These are phyloP conservation scores for Auriculariales sp. DNA, from an alignment of 768 basidiomycete species.

Conservation along the genomic window DNA sequence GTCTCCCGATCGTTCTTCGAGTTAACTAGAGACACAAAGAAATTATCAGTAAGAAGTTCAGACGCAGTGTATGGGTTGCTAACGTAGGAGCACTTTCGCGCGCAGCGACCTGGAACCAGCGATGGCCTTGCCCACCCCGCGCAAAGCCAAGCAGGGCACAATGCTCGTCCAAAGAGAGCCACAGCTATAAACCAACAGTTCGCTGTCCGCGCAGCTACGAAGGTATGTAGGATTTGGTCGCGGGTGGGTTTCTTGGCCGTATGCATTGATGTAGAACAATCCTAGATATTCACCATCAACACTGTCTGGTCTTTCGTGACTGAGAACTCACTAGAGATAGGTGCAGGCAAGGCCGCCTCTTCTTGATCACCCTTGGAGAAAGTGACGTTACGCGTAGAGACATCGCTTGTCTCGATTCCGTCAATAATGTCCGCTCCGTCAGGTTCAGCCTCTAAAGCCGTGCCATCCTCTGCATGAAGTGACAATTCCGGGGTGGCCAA, in stretches of 20 bases:
- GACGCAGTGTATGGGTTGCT: conserved; percentile 16
- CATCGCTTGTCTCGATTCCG: conserved; percentile 34
- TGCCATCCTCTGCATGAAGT: conserved; percentile 4
- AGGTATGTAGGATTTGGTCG: conserved; percentile 74
- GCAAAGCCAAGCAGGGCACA: conserved; percentile 80
- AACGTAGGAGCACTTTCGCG: conserved; percentile 77
- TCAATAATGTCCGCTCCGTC: conserved; percentile 21
- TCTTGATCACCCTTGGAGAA: conserved; percentile 29
- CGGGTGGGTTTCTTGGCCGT: conserved; percentile 62
- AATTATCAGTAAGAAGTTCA: neutral
- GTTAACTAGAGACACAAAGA: conserved; percentile 43
- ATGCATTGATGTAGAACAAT: conserved; percentile 5
- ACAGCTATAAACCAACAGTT: conserved; percentile 78
- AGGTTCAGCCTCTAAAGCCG: neutral
- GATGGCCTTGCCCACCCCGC: conserved; percentile 64
- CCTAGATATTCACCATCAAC: neutral
- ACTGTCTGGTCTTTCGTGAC: neutral
- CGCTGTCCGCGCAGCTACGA: conserved; percentile 38
- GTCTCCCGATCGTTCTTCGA: conserved; percentile 83
- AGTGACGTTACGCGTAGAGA: conserved; percentile 43
- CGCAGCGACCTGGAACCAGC: conserved; percentile 55
- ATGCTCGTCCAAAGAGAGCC: conserved; percentile 94
- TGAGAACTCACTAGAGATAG: neutral
- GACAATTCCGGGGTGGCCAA: neutral
- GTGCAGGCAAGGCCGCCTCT: neutral